Percentiles rank a stretch among this genome's conserved stretches.
These are phyloP conservation scores for Aspergillus uvarum DNA, from an alignment of 2,329 filamentous ascomycete genomes.

Conservation along the genomic window DNA sequence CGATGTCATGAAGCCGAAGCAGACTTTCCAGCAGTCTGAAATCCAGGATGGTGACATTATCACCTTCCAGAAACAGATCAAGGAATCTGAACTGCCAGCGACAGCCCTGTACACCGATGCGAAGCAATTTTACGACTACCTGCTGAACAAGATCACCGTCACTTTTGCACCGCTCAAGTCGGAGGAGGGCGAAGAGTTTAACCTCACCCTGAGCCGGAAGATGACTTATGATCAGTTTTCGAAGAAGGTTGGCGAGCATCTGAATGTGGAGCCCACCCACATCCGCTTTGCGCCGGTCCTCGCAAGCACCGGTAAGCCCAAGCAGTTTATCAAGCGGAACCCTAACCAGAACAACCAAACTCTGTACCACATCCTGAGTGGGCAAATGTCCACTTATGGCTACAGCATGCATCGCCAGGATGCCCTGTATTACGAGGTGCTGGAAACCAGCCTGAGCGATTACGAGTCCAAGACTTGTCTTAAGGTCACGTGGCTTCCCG, in stretches of 20 bases:
- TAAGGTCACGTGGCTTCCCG: conserved; percentile 79
- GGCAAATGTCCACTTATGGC: conserved; percentile 69
- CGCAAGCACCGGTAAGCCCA: conserved; percentile 71
- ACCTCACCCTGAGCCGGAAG: conserved; percentile 78
- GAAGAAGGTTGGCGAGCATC: conserved; percentile 74
- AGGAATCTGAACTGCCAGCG: conserved; percentile 40
- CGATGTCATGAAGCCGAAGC: conserved; percentile 86
- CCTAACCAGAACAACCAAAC: conserved; percentile 67
- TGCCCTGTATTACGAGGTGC: conserved; percentile 83
- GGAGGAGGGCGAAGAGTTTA: conserved; percentile 64
- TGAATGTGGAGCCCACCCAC: conserved; percentile 79
- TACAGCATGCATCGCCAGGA: conserved; percentile 70
- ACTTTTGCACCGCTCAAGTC: conserved; percentile 68
- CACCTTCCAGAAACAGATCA: conserved; percentile 75
- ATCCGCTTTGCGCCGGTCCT: conserved; percentile 89
- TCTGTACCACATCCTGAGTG: conserved; percentile 75
- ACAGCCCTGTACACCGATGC: conserved; percentile 63
- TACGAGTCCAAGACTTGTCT: conserved; percentile 88
- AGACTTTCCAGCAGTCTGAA: conserved; percentile 84
- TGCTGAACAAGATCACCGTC: conserved; percentile 78
- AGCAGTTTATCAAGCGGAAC: conserved; percentile 72
- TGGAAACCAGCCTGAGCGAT: conserved; percentile 92
- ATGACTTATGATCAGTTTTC: conserved; percentile 86
- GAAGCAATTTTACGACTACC: conserved; percentile 87
- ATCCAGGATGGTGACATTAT: conserved; percentile 97